These are phyloP conservation scores for Metarhizium humberi DNA, from an alignment of 2,329 filamentous ascomycete genomes.

Conservation along the genomic window DNA sequence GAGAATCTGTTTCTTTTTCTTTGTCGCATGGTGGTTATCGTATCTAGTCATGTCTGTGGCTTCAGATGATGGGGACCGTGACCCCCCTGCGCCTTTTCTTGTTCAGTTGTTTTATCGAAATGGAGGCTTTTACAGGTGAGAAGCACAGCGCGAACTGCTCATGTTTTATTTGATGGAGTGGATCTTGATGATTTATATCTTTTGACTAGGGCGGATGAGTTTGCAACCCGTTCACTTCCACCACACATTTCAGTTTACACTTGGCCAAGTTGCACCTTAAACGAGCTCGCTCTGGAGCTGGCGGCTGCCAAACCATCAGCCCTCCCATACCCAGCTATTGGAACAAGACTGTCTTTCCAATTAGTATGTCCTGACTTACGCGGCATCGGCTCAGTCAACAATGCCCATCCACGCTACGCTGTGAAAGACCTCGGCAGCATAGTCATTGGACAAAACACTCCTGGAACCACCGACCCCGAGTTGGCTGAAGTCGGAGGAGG, in stretches of 20 bases:
- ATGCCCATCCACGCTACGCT: constrained; percentile 48
- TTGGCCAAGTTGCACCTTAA: constrained; percentile 71
- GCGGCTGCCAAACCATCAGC: constrained; percentile 54
- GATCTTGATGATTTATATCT: neutral
- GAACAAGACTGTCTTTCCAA: constrained; percentile 80
- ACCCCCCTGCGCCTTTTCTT: constrained; percentile 70
- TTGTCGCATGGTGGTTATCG: neutral
- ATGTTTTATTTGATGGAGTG: neutral
- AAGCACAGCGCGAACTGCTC: neutral
- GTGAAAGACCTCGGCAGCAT: constrained; percentile 77
- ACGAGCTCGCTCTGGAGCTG: constrained; percentile 72
- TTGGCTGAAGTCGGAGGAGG: constrained; percentile 24
- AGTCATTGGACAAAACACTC: constrained; percentile 56
- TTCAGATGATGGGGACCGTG: constrained; percentile 39
- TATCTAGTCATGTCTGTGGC: constrained; percentile 25
- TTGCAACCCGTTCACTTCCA: constrained; percentile 49
- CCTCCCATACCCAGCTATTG: constrained; percentile 65
- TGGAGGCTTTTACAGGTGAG: constrained; percentile 60
- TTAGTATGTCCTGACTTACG: constrained; percentile 73
- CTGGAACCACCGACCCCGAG: constrained; percentile 31
- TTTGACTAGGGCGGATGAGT: constrained; percentile 56
- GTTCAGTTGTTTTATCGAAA: constrained; percentile 77
- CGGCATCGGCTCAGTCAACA: constrained; percentile 16
- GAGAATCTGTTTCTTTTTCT: neutral
- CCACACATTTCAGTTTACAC: constrained; percentile 74